Base-by-base conservation (phyloP, 2,329 filamentous ascomycete species). In the Coniochaeta sp. region DNA sequence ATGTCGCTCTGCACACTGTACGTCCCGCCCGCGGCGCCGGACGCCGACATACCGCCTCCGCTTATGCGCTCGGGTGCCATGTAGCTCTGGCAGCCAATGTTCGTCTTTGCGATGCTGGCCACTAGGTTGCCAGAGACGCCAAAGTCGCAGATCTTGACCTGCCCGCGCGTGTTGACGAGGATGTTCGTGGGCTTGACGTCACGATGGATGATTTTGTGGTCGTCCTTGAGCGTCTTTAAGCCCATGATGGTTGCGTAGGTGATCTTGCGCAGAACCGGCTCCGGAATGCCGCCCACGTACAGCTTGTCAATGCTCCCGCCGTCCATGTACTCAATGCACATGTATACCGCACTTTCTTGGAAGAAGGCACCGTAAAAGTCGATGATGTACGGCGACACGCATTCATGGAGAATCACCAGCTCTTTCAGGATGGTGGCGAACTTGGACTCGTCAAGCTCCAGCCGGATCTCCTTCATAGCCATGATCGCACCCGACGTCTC, bases 151-250 rank as follows among this genome's bases (percentile, higher is more conserved):
- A 99, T 96, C 72, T 99, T 99, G 74, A 97, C 79, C 64, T 96
- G 91, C 1, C 94, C 94, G 38, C 80, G 80, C 2, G 86, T 88
- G 69, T 97, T 99, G 67, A 90, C 83, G 1, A 99, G 77, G 54
- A 99, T 96, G 63, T 99, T 99, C n/a, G 94, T 99, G 1, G 94
- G 94, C 69, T 99, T 99, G 57, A 99, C 94, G 65, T 99, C 94
- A 57, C 94, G 86, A 67, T 99, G 94, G 58, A 99, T 99, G 69
- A 99, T 99, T 71, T 96, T 97, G 74, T 99, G 94, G 55, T 96
- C 91, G 56, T 99, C 94, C 68, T 99, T 99, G 55, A 99, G 73
- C 18, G 86, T 85, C 72, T 95, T 97, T 56, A 99, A 76, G 0
- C 94, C 94, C 79, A 91, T 89, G 6, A 94, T 83, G 0, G 94